Conservation (phyloP, 805 yeast species). For the Cyberlindnera euphorbiae region DNA sequence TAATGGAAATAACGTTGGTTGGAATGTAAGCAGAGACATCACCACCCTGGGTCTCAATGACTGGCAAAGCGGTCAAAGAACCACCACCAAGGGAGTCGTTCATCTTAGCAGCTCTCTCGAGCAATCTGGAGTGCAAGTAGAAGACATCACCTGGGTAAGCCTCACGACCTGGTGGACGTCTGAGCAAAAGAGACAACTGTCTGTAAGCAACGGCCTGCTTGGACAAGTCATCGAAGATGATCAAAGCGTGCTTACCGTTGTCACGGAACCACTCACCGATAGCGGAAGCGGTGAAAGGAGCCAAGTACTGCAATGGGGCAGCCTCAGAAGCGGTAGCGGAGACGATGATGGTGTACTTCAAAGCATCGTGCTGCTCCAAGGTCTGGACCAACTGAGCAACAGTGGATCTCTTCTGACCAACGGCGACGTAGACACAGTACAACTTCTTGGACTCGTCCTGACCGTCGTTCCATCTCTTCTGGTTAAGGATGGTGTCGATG, state of each 20-base stretch:
- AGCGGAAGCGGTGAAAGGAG: constrained; percentile 99
- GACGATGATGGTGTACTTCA: constrained; percentile 95
- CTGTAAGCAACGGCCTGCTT: constrained; percentile 99
- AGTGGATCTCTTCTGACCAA: constrained; percentile 99
- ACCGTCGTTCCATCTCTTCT: constrained; percentile 98
- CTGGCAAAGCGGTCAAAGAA: constrained; percentile 93
- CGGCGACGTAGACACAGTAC: constrained; percentile 99
- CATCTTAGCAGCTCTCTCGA: constrained; percentile 98
- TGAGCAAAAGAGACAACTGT: constrained; percentile 94
- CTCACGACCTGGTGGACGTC: constrained; percentile 34
- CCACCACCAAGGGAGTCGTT: constrained; percentile 86
- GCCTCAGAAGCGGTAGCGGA: constrained; percentile 99
- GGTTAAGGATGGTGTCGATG: constrained; percentile 95
- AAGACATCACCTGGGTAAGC: constrained; percentile 26
- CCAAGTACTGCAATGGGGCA: constrained; percentile 99
- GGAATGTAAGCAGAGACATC: constrained; percentile 98
- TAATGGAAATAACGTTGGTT: constrained; percentile 95
- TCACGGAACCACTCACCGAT: constrained; percentile 99
- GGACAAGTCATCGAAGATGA: constrained; percentile 96
- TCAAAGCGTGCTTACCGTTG: constrained; percentile 96
- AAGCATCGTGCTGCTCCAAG: constrained; percentile 95
- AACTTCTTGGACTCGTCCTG: constrained; percentile 93
- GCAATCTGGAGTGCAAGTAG: constrained; percentile 58
- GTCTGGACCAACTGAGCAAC: constrained; percentile 99
- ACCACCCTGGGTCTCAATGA: constrained; percentile 98